Conservation (phyloP, 2,329 filamentous ascomycete species). For the Cercospora citrullina region DNA sequence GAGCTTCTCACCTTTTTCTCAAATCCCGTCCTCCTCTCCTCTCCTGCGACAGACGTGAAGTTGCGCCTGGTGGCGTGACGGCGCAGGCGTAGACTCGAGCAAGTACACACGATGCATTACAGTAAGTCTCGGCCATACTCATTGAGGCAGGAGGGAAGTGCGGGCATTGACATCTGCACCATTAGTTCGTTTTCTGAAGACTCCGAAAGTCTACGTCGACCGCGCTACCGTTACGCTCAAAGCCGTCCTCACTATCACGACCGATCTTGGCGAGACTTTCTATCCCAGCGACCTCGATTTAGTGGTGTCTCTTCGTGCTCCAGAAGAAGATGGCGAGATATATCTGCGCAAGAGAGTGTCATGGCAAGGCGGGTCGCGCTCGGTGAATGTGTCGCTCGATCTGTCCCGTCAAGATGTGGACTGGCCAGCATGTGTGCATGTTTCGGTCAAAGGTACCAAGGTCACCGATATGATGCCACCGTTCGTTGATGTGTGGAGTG, state of each 20-base stretch:
- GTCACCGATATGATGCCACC: constrained; percentile 39
- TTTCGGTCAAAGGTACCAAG: constrained; percentile 40
- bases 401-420: constrained; percentile 42
- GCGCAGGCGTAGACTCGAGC: background rate
- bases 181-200: constrained; percentile 64
- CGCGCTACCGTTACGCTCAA: constrained; percentile 46
- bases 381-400: constrained; percentile 47
- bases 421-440: constrained; percentile 45
- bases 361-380: constrained; percentile 49
- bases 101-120: constrained; percentile 9
- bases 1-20: constrained; percentile 1
- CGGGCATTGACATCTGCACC: constrained; percentile 3
- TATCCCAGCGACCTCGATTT: constrained; percentile 52
- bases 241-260: constrained; percentile 63
- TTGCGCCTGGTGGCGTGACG: constrained; percentile 13
- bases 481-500: constrained; percentile 60
- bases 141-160: background rate
- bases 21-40: background rate
- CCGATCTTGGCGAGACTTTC: constrained; percentile 67
- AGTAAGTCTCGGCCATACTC: constrained; percentile 1
- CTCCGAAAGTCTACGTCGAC: constrained; percentile 53
- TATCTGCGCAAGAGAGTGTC: constrained; percentile 45
- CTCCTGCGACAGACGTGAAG: background rate
- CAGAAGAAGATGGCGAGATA: constrained; percentile 40
- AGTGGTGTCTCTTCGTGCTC: constrained; percentile 41